These are phyloP conservation scores for Phellopilus nigrolimitatus DNA, from an alignment of 1,284 basidiomycete species.

Conservation along the genomic window DNA sequence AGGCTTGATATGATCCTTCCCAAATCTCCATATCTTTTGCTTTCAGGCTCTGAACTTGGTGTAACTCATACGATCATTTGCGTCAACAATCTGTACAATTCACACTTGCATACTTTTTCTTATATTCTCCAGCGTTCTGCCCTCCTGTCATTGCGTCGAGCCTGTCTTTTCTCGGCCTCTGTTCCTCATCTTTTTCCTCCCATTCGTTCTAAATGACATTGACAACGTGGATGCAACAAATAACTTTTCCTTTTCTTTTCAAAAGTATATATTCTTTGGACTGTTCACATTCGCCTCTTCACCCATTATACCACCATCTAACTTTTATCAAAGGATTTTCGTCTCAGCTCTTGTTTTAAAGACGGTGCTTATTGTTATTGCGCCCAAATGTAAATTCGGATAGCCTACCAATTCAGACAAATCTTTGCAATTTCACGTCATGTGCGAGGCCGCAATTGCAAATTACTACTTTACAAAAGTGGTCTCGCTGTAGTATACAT, in stretches of 20 bases:
- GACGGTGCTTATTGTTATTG: no score
- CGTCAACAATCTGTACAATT: not conserved
- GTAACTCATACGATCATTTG: not conserved
- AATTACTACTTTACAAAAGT: no score
- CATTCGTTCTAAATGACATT: not conserved
- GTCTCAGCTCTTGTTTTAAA: no score
- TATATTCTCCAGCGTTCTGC: no score
- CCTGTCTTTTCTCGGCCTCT: no score
- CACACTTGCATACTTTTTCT: conserved; percentile 2
- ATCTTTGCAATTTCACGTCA: no score
- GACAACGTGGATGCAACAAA: no score
- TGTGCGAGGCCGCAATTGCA: no score
- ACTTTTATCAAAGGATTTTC: not conserved
- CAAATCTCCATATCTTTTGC: not conserved
- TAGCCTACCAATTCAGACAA: not conserved
- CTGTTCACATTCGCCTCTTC: not conserved
- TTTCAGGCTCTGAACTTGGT: not conserved
- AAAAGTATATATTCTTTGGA: conserved; percentile 1
- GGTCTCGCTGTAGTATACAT: not conserved
- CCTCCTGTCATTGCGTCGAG: no score
- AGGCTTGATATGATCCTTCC: not conserved
- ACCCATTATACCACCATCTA: not conserved
- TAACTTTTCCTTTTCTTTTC: no score
- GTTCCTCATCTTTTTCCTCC: not conserved
- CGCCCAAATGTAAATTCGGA: no score